Base-by-base conservation (phyloP, 2,329 filamentous ascomycete genomes). In the Epichloe sibirici region DNA sequence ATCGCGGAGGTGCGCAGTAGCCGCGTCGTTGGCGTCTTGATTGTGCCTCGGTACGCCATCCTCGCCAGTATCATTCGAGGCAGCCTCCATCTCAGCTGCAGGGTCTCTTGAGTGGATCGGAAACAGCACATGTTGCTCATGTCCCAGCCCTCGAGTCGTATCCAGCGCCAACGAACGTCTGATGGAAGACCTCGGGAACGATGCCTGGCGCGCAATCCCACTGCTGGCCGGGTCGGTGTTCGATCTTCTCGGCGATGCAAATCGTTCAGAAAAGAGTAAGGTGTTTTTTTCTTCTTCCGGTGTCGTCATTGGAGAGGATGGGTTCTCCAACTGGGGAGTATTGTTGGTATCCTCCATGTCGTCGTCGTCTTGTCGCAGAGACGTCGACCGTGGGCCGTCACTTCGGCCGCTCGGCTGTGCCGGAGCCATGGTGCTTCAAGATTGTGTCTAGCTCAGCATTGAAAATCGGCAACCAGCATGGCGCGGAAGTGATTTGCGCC, bases 401-500 rank as follows among this genome's bases (percentile, higher is more conserved):
- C 31, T 58, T 47, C 55, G 61, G 58, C 62, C 57, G 35, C 34
- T 38, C 25, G 46, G 46, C 38, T 23, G 45, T 39, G 39, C 42
- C 13, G 58, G 57, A 55, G 60, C 58, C 65, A 67, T 67, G 48
- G 17, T 58, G 51, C 49, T 51, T 52, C 48, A 56, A 42, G 34
- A 43, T 7, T 34, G 47, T 49, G 7, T n/a, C 15, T n/a, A 11
- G 15, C 55, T 58, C 57, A 57, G 57, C 63, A 66, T 65, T 55
- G 60, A 57, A 54, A 57, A 48, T 44, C 17, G 28, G 43, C 38
- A 39, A 37, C n/a, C 11, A 5, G 38, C 15, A 45, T 49, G 13
- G 3, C 12, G 3, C 12, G 13, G 17, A 37, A 37, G n/a, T 21
- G 45, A 47, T 47, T 37, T 31, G 31, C 31, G 31, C 25, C 43